These are phyloP conservation scores for Ogataea nonfermentans DNA, from an alignment of 805 yeast genomes.

Conservation along the genomic window DNA sequence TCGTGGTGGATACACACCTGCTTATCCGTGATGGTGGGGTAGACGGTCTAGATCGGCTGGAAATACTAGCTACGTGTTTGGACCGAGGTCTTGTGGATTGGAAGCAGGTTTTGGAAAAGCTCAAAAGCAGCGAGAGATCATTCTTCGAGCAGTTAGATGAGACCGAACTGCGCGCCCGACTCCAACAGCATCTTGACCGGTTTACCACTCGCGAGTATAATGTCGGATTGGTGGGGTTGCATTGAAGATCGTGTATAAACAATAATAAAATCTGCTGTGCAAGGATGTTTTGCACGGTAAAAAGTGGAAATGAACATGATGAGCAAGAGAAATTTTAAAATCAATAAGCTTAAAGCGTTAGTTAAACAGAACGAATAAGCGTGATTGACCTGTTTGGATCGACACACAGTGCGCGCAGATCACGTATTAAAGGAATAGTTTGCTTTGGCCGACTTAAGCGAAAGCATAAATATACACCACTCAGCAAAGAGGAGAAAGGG, in stretches of 20 bases:
- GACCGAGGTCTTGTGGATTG: constrained; percentile 54
- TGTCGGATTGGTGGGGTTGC: constrained; percentile 22
- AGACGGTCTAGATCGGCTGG: constrained; percentile 46
- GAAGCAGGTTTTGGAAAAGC: constrained; percentile 10
- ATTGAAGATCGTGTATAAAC: background rate
- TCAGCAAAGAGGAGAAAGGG: constrained; percentile 1
- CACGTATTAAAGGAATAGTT: background rate
- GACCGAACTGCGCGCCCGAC: constrained; percentile 13
- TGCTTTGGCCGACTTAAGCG: background rate
- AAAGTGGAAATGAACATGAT: constrained; percentile 10
- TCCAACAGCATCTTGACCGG: constrained; percentile 17
- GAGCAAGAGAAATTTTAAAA: constrained; percentile 8
- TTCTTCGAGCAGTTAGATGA: constrained; percentile 22
- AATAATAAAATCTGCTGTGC: constrained; percentile 8
- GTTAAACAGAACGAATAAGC: background rate
- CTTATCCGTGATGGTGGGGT: constrained; percentile 43
- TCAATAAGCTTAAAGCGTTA: background rate
- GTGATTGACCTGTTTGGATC: constrained; percentile 5
- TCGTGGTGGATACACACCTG: constrained; percentile 52
- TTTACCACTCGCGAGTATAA: constrained; percentile 13
- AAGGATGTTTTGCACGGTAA: constrained; percentile 18
- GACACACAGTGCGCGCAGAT: constrained; percentile 9
- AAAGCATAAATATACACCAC: background rate
- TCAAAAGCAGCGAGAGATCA: constrained; percentile 6
- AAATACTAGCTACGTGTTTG: constrained; percentile 51